A percentile compares a stretch with the other conserved stretches of the same genome.
Evolutionary conservation across 192 early-diverging fungal species (phyloP).

Genomic region (Backusella psychrophila): DNA sequence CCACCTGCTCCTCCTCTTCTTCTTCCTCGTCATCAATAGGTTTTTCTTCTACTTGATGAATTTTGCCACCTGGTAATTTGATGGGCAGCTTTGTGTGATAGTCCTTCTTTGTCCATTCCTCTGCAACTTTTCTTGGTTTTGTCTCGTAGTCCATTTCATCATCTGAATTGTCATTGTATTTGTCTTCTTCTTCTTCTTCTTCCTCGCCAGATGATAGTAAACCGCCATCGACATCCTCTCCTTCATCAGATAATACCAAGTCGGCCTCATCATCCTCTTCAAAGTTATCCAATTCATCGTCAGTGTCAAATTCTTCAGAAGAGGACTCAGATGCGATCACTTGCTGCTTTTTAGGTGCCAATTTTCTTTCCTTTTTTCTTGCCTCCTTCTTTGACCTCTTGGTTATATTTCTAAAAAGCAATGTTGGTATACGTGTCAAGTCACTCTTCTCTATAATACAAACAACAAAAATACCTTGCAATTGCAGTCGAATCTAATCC

Average conservation of each 20-base stretch:
- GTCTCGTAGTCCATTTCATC: conserved; percentile 70
- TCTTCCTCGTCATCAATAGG: conserved; percentile 34
- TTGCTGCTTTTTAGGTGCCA: not conserved
- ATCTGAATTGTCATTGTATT: conserved; percentile 36
- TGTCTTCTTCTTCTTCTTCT: not conserved
- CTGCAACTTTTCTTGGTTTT: conserved; percentile 47
- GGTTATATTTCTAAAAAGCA: conserved; percentile 6
- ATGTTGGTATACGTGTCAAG: not conserved
- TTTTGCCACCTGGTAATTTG: conserved; percentile 60
- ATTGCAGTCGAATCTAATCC: conserved; percentile 62
- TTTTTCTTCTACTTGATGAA: conserved; percentile 43
- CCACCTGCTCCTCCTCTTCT: conserved; percentile 25
- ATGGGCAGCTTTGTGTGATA: conserved; percentile 64
- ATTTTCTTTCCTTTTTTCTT: conserved; percentile 39
- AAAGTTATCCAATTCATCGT: conserved; percentile 39
- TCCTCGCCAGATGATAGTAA: not conserved
- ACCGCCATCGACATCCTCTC: not conserved
- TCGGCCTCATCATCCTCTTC: conserved; percentile 20
- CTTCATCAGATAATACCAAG: not conserved
- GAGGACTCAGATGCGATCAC: conserved; percentile 1
- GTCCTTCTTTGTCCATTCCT: conserved; percentile 55
- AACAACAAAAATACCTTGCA: conserved; percentile 44
- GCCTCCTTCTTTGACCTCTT: conserved; percentile 34
- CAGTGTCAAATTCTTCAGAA: conserved; percentile 37
- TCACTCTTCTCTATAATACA: conserved; percentile 2